Base-by-base conservation (phyloP, 768 basidiomycete genomes). In the Peribolospora kevripleyi region DNA sequence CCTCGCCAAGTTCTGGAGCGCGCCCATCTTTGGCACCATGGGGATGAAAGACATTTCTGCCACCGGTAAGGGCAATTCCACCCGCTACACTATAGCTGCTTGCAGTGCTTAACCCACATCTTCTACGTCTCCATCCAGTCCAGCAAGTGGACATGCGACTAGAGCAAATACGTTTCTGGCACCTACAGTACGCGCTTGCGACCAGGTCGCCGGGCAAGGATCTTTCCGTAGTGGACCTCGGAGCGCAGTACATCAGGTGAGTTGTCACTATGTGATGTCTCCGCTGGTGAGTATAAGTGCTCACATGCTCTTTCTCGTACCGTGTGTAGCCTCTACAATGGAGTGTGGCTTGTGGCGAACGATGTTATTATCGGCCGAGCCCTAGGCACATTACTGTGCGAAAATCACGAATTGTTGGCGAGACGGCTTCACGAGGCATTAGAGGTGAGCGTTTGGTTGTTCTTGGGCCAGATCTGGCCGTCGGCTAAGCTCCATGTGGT, bases 291-390 rank as follows among this genome's bases (percentile, higher is more conserved):
- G 25, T 25, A 25, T 25, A 25, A 25, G 25, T 25, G 25, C 25
- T 25, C 25, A 25, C 25, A 25, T n/a, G 38, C 9, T 50, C 38
- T 41, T 57, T 51, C 3, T 36, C 8, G 42, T 39, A 39, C 7
- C 9, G 37, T 49, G 39, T 46, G 36, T 52, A 88, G 84, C 52
- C 88, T 91, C 65, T 90, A 84, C 70, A 93, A 90, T 63, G 79
- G 76, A 40, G 72, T 91, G 2, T 97, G 91, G 91, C 71, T 91
- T 2, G 75, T 88, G 39, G 65, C 86, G 61, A 95, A 95, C 66
- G 91, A 97, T 63, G 65, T 88, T 38, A 86, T 86, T 38, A 72
- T 93, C 39, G 91, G 91, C 0, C 67, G 76, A 46, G 80, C 81
- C 0, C 69, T 83, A 40, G 79, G 82, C 1, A 67, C 77, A 1